Evolutionary conservation across 768 basidiomycete species (phyloP).

Genomic region (Dacryopinax primogenitus): DNA sequence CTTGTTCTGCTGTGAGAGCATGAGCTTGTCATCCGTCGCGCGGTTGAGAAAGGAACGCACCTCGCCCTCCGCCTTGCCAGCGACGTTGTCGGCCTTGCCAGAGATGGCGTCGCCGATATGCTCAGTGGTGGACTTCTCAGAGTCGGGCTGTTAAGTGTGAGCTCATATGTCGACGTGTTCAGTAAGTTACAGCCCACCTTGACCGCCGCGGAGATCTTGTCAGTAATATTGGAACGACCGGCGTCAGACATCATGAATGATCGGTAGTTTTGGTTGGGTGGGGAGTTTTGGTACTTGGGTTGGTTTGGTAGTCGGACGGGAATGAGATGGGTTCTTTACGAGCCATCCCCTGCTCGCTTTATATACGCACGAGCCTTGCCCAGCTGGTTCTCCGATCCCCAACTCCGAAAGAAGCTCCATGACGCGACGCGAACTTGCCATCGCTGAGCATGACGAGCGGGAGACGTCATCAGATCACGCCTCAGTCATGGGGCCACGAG

Average conservation of each 20-base stretch:
- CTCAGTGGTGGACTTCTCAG: slow-evolving; percentile 43
- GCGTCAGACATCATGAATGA: slow-evolving; percentile 40
- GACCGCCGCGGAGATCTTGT: slow-evolving; percentile 40
- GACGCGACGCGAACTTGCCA: background rate
- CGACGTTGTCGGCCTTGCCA: slow-evolving; percentile 36
- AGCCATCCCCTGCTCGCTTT: background rate
- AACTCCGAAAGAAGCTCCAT: background rate
- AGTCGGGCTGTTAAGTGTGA: slow-evolving; percentile 36
- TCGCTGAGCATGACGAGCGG: background rate
- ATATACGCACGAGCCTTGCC: background rate
- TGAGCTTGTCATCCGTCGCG: background rate
- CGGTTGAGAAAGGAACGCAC: slow-evolving; percentile 22
- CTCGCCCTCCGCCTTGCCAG: slow-evolving; percentile 40
- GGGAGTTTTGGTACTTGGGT: no score
- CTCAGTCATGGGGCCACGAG: background rate
- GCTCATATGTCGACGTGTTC: background rate
- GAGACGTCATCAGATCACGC: background rate
- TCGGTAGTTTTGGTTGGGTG: no score
- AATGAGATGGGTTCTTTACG: background rate
- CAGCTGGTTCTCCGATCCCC: background rate
- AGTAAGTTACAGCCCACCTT: slow-evolving; percentile 30
- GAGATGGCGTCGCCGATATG: slow-evolving; percentile 39
- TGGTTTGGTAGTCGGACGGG: background rate
- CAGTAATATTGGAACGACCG: slow-evolving; percentile 45
- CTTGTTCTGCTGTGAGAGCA: background rate